These are phyloP conservation scores for Posidonia oceanica DNA, from an alignment of 116 monocot genomes.

Conservation along the genomic window DNA sequence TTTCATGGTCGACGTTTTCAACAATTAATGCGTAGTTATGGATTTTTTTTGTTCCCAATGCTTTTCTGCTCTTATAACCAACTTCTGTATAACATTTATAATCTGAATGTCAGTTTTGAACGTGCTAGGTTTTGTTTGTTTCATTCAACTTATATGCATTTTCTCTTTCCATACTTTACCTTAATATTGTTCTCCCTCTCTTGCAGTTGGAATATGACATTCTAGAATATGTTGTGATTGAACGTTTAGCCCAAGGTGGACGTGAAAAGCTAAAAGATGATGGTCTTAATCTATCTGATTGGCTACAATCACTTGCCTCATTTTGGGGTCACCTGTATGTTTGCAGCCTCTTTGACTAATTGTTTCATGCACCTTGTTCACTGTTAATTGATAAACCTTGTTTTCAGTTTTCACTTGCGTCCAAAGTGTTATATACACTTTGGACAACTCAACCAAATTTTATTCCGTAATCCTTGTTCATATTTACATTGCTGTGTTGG, in stretches of 20 bases:
- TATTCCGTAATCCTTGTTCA: too few species aligned
- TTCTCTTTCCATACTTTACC: not conserved
- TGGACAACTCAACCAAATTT: too few species aligned
- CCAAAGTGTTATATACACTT: too few species aligned
- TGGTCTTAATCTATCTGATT: conserved; percentile 95
- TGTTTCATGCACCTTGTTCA: not conserved
- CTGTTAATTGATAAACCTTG: too few species aligned
- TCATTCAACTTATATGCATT: too few species aligned
- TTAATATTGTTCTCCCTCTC: not conserved
- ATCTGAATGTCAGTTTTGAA: too few species aligned
- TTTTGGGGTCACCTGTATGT: conserved; percentile 99
- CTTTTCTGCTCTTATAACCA: too few species aligned
- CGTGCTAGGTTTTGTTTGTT: not conserved
- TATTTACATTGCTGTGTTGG: too few species aligned
- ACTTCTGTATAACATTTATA: too few species aligned
- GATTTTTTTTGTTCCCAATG: not conserved
- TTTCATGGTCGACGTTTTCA: not conserved
- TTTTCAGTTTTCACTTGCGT: too few species aligned
- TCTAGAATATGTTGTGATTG: conserved; percentile 97
- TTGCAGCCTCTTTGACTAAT: not conserved
- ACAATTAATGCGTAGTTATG: not conserved
- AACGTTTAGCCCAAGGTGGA: conserved; percentile 87
- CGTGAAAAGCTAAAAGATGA: conserved; percentile 97
- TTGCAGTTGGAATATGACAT: conserved; percentile 95
- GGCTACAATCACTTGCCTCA: conserved; percentile 97